phyloP scores from a whole-genome alignment of 208 protist species.

The Acanthamoeba triangularis region DNA sequence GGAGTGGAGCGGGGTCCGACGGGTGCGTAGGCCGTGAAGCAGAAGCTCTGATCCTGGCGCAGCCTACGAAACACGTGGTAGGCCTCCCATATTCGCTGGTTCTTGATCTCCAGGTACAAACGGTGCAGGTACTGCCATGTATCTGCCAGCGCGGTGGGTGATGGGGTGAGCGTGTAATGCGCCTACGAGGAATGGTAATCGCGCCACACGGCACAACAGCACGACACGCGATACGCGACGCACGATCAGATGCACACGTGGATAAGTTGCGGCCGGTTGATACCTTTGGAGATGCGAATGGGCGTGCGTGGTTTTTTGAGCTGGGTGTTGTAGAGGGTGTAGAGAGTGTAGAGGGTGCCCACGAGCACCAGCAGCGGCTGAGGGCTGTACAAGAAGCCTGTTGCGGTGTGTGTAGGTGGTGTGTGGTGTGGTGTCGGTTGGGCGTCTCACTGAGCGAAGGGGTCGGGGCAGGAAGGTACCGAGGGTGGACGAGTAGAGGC shows the following conservation, averaged over 20 bases:
- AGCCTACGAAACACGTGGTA: slow-evolving; percentile 43
- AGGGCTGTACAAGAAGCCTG: slow-evolving; percentile 32
- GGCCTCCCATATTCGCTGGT: slow-evolving; percentile 40
- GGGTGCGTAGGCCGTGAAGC: slow-evolving; percentile 23
- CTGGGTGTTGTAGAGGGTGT: slow-evolving; percentile 28
- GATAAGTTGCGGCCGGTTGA: neutral
- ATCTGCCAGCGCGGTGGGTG: neutral
- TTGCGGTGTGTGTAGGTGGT: neutral
- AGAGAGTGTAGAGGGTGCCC: slow-evolving; percentile 20
- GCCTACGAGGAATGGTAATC: no score
- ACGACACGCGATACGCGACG: neutral
- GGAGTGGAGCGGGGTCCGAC: slow-evolving; percentile 1
- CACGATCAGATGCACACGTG: neutral
- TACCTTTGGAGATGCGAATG: slow-evolving; percentile 24
- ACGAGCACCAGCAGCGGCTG: slow-evolving; percentile 25
- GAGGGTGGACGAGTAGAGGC: slow-evolving; percentile 11
- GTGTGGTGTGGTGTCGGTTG: neutral
- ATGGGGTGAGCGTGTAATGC: no score
- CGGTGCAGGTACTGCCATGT: slow-evolving; percentile 17
- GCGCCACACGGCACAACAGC: no score
- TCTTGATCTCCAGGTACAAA: slow-evolving; percentile 9
- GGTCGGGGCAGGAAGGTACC: neutral
- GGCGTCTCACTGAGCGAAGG: neutral
- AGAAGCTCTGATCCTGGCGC: slow-evolving; percentile 28
- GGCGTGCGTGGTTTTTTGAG: neutral